Evolutionary conservation across 148 eudicot species (phyloP).

Genomic region (Dysphania ambrosioides): DNA sequence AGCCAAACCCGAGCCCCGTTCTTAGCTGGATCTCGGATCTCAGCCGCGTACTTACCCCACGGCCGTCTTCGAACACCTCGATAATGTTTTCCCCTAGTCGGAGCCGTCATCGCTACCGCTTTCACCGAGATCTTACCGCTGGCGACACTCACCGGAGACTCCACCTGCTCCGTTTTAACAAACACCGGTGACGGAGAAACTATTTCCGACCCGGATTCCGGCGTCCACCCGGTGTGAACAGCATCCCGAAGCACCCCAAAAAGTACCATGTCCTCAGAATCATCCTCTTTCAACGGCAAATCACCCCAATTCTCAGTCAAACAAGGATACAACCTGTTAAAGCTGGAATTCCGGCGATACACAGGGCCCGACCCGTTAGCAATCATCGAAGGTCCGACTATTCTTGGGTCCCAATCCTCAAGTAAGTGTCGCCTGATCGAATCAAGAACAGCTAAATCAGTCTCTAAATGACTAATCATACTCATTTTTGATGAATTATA

Average conservation of each 20-base stretch:
- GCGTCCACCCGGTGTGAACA: slow-evolving; percentile 45
- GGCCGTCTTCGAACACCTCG: slow-evolving; percentile 70
- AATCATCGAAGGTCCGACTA: slow-evolving; percentile 15
- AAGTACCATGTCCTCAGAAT: slow-evolving; percentile 59
- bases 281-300: slow-evolving; percentile 52
- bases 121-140: slow-evolving; percentile 7
- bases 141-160: slow-evolving; percentile 16
- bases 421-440: slow-evolving; percentile 44
- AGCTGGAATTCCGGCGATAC: slow-evolving; percentile 37
- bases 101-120: slow-evolving; percentile 18
- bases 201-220: slow-evolving; percentile 32
- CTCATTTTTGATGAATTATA: too few relatives aligned
- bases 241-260: slow-evolving; percentile 51
- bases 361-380: slow-evolving; percentile 8
- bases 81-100: slow-evolving; percentile 46
- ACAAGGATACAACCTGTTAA: slow-evolving; percentile 47
- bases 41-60: slow-evolving; percentile 84
- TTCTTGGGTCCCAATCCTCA: slow-evolving; percentile 32
- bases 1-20: slow-evolving; percentile 78
- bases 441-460: slow-evolving; percentile 40
- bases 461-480: slow-evolving; percentile 18
- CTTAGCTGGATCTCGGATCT: slow-evolving; percentile 63
- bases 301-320: slow-evolving; percentile 51
- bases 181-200: slow-evolving; percentile 8
- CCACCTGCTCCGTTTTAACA: slow-evolving; percentile 26